Percentiles rank a stretch among this genome's conserved stretches.
These are phyloP conservation scores for Rosa multiflora DNA, from an alignment of 306 rosid species.

Conservation along the genomic window DNA sequence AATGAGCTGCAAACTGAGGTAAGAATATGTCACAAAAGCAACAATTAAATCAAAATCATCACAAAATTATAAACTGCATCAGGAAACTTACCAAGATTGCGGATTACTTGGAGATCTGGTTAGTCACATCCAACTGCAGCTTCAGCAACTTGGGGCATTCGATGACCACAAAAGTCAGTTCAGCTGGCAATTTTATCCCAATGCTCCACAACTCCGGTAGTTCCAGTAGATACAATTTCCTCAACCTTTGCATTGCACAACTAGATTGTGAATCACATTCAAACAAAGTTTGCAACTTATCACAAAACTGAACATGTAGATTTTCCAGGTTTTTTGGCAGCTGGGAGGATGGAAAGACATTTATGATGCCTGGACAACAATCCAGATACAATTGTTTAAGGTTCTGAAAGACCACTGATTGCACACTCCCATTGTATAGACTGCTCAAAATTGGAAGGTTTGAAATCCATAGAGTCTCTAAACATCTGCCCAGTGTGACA, in stretches of 20 bases:
- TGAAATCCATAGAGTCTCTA: constrained; percentile 39
- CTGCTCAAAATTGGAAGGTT: constrained; percentile 30
- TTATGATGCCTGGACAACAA: constrained; percentile 29
- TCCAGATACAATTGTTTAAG: constrained; percentile 31
- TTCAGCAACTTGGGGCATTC: constrained; percentile 13
- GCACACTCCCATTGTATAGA: constrained; percentile 1
- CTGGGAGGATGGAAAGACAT: constrained; percentile 20
- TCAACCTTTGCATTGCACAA: constrained; percentile 7
- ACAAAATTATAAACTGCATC: neutral
- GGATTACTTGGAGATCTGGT: neutral
- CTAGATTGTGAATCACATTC: neutral
- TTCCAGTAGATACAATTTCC: constrained; percentile 26
- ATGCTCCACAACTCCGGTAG: constrained; percentile 31
- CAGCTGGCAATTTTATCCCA: constrained; percentile 16
- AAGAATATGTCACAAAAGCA: neutral
- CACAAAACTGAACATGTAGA: constrained; percentile 36
- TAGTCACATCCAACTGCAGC: neutral
- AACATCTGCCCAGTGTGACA: neutral
- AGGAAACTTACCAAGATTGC: neutral
- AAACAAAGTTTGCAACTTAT: constrained; percentile 23
- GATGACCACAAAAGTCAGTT: neutral
- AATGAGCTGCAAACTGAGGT: neutral
- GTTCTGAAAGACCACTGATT: constrained; percentile 16
- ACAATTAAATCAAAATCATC: neutral
- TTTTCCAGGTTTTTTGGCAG: constrained; percentile 24